Conservation (phyloP, 2,329 filamentous ascomycete genomes). For the Coniochaeta hoffmannii region DNA sequence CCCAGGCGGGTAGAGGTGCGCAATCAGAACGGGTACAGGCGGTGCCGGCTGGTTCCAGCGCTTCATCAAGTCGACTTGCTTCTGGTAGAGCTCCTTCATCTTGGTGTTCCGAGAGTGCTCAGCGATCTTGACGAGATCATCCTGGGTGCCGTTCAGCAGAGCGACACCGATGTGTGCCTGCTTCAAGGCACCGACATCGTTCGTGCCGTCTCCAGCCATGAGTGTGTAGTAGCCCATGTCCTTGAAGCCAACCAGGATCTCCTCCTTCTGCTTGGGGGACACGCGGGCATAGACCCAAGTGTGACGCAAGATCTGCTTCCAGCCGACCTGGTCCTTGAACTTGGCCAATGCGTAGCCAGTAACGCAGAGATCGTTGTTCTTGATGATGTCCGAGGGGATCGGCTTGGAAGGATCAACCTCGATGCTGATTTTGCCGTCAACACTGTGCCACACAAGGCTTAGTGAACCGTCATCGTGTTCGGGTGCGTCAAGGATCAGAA, state of each 20-base stretch:
- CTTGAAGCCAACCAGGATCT: conserved; percentile 93
- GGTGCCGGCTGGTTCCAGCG: conserved; percentile 90
- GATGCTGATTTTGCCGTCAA: conserved; percentile 83
- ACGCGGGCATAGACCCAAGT: conserved; percentile 98
- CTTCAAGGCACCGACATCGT: conserved; percentile 95
- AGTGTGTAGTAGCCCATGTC: conserved; percentile 96
- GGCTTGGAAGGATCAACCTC: conserved; percentile 76
- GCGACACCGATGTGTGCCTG: conserved; percentile 97
- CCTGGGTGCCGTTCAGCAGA: conserved; percentile 85
- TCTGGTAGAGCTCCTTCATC: conserved; percentile 99
- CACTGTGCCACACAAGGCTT: conserved; percentile 85
- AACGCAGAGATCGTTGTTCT: conserved; percentile 85
- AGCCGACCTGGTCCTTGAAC: conserved; percentile 73
- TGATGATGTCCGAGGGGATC: conserved; percentile 73
- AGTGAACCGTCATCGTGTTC: conserved; percentile 72
- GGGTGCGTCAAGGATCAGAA: conserved; percentile 88
- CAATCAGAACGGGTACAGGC: conserved; percentile 87
- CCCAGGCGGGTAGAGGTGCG: conserved; percentile 88
- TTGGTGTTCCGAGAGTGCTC: conserved; percentile 91
- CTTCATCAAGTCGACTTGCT: conserved; percentile 85
- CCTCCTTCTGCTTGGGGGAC: conserved; percentile 97
- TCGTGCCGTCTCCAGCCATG: conserved; percentile 98
- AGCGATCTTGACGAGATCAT: conserved; percentile 84
- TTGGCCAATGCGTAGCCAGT: conserved; percentile 90
- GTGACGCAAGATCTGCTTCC: conserved; percentile 72